Conservation (phyloP, 108 stramenopile species). For the Mayamaea pseudoterrestris region DNA sequence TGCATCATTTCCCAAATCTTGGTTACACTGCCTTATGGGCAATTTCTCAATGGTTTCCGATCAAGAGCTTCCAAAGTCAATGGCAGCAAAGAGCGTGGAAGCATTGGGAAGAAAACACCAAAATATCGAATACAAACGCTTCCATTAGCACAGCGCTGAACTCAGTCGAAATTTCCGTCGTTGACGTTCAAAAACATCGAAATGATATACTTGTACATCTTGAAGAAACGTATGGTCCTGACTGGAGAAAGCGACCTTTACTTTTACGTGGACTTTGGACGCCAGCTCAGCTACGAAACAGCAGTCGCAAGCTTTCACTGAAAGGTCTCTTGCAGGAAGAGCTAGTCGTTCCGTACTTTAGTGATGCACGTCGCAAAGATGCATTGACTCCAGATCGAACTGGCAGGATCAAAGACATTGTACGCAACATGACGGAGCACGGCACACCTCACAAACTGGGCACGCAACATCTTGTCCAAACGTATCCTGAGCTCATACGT, state of each 20-base stretch:
- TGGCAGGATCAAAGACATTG: slow-evolving; percentile 20
- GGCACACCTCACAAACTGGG: slow-evolving; percentile 59
- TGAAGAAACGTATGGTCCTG: slow-evolving; percentile 15
- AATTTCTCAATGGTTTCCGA: slow-evolving; percentile 1
- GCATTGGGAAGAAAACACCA: slow-evolving; percentile 3
- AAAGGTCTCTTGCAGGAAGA: slow-evolving; percentile 34
- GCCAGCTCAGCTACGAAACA: slow-evolving; percentile 3
- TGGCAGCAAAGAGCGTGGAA: slow-evolving; percentile 5
- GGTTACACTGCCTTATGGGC: no score
- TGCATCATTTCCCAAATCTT: no score
- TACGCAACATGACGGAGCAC: slow-evolving; percentile 20
- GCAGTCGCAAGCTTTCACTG: slow-evolving; percentile 29
- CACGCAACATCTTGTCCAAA: slow-evolving; percentile 47
- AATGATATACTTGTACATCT: slow-evolving; percentile 2
- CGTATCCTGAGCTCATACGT: slow-evolving; percentile 33
- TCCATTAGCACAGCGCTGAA: neutral
- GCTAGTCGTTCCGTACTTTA: slow-evolving; percentile 51
- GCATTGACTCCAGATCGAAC: slow-evolving; percentile 44
- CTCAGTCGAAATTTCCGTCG: slow-evolving; percentile 7
- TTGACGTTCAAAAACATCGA: slow-evolving; percentile 9
- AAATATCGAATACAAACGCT: neutral
- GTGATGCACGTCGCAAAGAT: slow-evolving; percentile 28
- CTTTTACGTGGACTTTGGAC: slow-evolving; percentile 25
- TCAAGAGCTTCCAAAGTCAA: neutral
- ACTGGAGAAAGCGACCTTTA: slow-evolving; percentile 33